Conservation (phyloP, 805 yeast species). For the Myxozyma geophila region DNA sequence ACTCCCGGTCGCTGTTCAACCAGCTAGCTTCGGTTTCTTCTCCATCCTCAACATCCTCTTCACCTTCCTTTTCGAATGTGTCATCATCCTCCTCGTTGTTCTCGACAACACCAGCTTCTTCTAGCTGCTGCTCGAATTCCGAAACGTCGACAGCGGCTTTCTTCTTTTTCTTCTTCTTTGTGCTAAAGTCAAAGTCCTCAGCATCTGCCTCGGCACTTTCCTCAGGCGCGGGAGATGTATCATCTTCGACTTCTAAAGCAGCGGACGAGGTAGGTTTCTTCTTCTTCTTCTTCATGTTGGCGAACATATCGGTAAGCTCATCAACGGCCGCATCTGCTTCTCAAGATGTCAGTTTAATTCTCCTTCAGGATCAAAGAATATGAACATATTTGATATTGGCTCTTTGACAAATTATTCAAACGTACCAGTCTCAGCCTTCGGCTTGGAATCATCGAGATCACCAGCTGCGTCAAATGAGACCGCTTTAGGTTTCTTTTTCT, state of each 20-base stretch:
- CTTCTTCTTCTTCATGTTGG: constrained; percentile 85
- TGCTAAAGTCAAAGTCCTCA: constrained; percentile 48
- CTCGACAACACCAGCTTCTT: constrained; percentile 83
- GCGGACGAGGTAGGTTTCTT: constrained; percentile 59
- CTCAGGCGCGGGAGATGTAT: constrained; percentile 35
- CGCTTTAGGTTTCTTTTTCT: constrained; percentile 45
- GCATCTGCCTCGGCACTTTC: constrained; percentile 34
- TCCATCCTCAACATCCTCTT: constrained; percentile 30
- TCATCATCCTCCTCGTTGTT: constrained; percentile 41
- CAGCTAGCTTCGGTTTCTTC: constrained; percentile 37
- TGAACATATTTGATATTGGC: neutral
- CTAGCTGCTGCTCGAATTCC: constrained; percentile 87
- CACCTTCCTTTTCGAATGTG: constrained; percentile 43
- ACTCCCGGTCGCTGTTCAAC: constrained; percentile 53
- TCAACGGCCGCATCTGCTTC: constrained; percentile 41
- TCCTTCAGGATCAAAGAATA: neutral
- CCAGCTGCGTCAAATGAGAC: constrained; percentile 32
- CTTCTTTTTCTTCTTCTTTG: constrained; percentile 85
- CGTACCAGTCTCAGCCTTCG: constrained; percentile 26
- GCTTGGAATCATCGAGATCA: constrained; percentile 16
- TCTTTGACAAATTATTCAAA: neutral
- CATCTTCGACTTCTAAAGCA: constrained; percentile 42
- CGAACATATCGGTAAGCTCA: constrained; percentile 65
- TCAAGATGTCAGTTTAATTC: neutral
- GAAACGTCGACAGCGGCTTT: constrained; percentile 60